Evolutionary conservation across 306 rosid genomes (phyloP).

Genomic region (Casuarina cunninghamiana): DNA sequence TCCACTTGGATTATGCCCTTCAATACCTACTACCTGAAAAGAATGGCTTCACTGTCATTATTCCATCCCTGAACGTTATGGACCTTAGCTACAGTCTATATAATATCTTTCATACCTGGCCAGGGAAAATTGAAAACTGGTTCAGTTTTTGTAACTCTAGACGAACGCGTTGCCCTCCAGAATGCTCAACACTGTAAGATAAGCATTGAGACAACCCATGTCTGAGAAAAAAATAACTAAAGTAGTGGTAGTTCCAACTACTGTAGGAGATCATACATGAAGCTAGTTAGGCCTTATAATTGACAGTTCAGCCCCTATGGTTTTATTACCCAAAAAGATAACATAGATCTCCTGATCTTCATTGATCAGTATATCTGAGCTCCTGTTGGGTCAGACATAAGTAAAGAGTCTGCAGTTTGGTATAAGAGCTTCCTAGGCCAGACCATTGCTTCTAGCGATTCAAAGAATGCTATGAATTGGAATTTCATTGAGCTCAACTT

Average conservation of each 20-base stretch:
- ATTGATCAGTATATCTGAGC: constrained; percentile 1
- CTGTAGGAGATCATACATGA: constrained; percentile 5
- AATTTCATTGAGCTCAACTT: neutral
- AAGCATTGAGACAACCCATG: constrained; percentile 23
- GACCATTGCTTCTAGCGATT: neutral
- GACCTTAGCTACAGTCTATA: constrained; percentile 16
- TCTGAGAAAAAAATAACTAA: constrained; percentile 16
- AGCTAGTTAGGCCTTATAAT: constrained; percentile 21
- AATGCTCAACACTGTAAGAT: constrained; percentile 62
- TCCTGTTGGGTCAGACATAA: constrained; percentile 8
- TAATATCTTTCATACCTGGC: constrained; percentile 65
- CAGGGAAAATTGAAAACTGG: constrained; percentile 88
- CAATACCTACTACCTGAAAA: constrained; percentile 78
- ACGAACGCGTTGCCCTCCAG: constrained; percentile 91
- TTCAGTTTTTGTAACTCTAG: constrained; percentile 68
- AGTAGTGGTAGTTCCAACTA: neutral
- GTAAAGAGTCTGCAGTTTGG: neutral
- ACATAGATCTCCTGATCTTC: constrained; percentile 1
- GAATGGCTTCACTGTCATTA: constrained; percentile 27
- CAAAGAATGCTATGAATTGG: neutral
- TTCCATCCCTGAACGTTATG: constrained; percentile 10
- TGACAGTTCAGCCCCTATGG: neutral
- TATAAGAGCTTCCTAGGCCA: neutral
- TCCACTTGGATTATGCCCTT: constrained; percentile 96
- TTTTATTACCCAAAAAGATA: constrained; percentile 20